A percentile compares a stretch with the other conserved stretches of the same genome.
phyloP scores from a whole-genome alignment of 345 rosid species.

The Brassica carinata region DNA sequence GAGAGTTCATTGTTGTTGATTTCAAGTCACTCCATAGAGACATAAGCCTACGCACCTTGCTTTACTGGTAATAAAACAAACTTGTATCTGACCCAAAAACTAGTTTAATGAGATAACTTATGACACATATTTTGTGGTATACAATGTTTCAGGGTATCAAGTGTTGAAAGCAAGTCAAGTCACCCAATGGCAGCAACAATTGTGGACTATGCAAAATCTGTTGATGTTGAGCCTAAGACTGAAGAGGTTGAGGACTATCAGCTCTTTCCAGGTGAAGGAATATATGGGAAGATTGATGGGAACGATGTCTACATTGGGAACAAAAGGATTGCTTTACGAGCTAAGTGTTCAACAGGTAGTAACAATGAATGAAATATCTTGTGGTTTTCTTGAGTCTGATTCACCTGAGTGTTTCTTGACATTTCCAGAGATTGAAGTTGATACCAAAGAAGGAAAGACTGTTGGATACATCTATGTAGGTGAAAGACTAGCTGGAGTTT shows the following conservation, averaged over 20 bases:
- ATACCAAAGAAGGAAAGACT: slow-evolving; percentile 54
- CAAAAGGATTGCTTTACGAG: slow-evolving; percentile 64
- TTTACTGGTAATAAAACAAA: slow-evolving; percentile 59
- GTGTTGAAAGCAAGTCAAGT: slow-evolving; percentile 91
- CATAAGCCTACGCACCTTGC: slow-evolving; percentile 51
- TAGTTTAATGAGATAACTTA: slow-evolving; percentile 1
- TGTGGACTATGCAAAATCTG: slow-evolving; percentile 58
- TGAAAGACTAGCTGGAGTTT: slow-evolving; percentile 53
- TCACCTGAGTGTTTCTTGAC: slow-evolving; percentile 7
- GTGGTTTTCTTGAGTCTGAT: slow-evolving; percentile 19
- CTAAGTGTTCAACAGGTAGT: slow-evolving; percentile 59
- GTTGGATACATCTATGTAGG: slow-evolving; percentile 64
- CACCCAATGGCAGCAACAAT: slow-evolving; percentile 93
- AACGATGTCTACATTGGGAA: slow-evolving; percentile 70
- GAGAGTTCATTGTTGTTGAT: slow-evolving; percentile 74
- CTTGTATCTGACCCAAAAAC: background rate
- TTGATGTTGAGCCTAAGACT: slow-evolving; percentile 65
- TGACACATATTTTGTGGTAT: background rate
- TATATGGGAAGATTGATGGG: slow-evolving; percentile 80
- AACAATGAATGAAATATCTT: background rate
- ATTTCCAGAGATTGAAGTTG: slow-evolving; percentile 50
- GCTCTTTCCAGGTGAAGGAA: slow-evolving; percentile 87
- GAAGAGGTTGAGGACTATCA: slow-evolving; percentile 63
- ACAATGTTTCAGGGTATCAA: slow-evolving; percentile 68
- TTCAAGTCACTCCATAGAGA: slow-evolving; percentile 54